Evolutionary conservation across 768 basidiomycete genomes (phyloP), one percentile per base, ranked within the genome.

Genomic region (Tephrocybe rancida): DNA sequence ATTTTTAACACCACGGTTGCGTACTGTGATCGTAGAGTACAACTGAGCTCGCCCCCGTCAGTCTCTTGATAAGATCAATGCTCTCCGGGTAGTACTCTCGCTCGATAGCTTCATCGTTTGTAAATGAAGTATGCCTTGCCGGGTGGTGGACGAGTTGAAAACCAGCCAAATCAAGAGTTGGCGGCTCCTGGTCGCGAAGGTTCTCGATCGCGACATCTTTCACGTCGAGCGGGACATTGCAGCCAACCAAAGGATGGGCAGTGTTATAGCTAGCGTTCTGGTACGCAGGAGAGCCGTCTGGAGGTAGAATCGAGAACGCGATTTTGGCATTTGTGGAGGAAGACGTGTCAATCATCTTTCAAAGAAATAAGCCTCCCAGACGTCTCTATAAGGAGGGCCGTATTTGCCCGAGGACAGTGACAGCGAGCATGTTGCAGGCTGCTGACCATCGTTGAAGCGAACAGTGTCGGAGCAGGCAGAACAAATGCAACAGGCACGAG

Each of bases 21-120:
- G 47, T 51, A 83, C 85, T 85, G 60, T 86, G 84, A 59, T 86
- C 84, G 55, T 86, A 87, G 13, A 84, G 27, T 10, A 67, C 78
- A 11, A 84, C 82, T 19, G 73, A 70, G 57, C 70, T 80, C 0
- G 85, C 86, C 7, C 30, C 84, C 0, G 84, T 84, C 9, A 82
- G 48, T 54, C 79, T 63, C 70, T 86, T 86, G 37, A 87, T 65
- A 42, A 85, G 68, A 61, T 80, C 78, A 18, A 75, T 69, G 57
- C 79, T 79, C 67, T 87, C 85, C 0, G 78, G 75, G 61, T 86
- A 86, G 62, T 87, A 87, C 48, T 79, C 79, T 37, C 55, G 58
- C 59, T 72, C 13, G 30, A 32, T 32, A 6, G 6, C 30, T 48
- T 79, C 77, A 39, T 84, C 80, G 54, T 79, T 70, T 1, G 54